Evolutionary conservation across 371 early-diverging fungal genomes (phyloP), one percentile per base, ranked within the genome.

Genomic region (Mortierella sp.): DNA sequence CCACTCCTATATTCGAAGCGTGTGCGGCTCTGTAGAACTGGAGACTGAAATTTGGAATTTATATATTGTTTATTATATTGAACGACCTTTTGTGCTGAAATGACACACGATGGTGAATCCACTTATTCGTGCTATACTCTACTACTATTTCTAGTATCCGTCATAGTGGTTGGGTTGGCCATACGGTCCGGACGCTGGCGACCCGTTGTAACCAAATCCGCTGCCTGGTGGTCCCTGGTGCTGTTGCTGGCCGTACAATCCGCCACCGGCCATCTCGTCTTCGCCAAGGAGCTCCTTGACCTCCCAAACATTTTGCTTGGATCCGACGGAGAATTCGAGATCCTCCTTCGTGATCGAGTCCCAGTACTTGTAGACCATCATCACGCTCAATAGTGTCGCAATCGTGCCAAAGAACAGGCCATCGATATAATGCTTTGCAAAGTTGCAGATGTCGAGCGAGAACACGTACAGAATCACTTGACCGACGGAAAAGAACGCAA

Each of bases 361-460:
- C 99, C 99, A 98, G 85, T 94, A 98, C 84, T 98, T 98, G 88
- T 97, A 98, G 8, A 97, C 94, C 97, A 98, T 98, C 99, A 98
- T 97, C 47, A 98, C 96, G 28, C 92, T 90, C 62, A 98, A 80
- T 54, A 98, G 81, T 17, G 93, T 94, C 72, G 92, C 94, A 44
- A 95, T 93, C 17, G 92, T 88, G 46, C 95, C 94, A 86, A 97
- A 96, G 90, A 98, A 98, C 66, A 95, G 78, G 19, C 99, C 99
- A 80, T 98, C 98, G 30, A 98, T 86, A 67, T 98, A 98, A 79
- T 98, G 99, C 71, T 94, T 93, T 34, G 93, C 92, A 55, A 87
- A 82, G 34, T 90, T 88, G 81, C 99, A 98, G 43, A 97, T 91
- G 57, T 83, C 72, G 34, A 84, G 81, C 30, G 93, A 92, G 62